A percentile compares a stretch with the other conserved stretches of the same genome.
phyloP scores from a whole-genome alignment of 2,329 filamentous ascomycete species.

The Colletotrichum chlorophyti region DNA sequence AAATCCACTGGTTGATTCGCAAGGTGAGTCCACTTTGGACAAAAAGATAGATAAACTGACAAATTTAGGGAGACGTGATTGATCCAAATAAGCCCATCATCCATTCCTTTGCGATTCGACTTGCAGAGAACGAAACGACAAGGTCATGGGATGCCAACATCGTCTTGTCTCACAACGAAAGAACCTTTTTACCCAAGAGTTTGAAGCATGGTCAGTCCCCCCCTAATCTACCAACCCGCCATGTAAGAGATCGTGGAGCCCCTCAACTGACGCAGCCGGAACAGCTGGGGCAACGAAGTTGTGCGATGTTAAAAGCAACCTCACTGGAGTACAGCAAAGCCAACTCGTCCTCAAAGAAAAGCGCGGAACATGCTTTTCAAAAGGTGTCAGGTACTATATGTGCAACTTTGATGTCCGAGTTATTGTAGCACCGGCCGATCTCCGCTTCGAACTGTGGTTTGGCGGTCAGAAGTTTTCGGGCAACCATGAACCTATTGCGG shows the following conservation, averaged over 20 bases:
- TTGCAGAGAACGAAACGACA: constrained; percentile 40
- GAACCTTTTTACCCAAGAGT: constrained; percentile 42
- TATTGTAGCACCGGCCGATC: constrained; percentile 60
- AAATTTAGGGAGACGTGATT: constrained; percentile 42
- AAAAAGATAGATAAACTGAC: too few relatives aligned
- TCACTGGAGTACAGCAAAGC: constrained; percentile 45
- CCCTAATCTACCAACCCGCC: background rate
- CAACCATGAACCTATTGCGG: constrained; percentile 44
- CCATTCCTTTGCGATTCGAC: constrained; percentile 42
- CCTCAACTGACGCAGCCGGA: background rate
- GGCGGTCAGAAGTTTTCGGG: constrained; percentile 45
- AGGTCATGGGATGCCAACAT: constrained; percentile 46
- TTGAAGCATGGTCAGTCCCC: constrained; percentile 43
- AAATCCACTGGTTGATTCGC: constrained; percentile 50
- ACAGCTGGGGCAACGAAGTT: constrained; percentile 45
- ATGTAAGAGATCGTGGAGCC: background rate
- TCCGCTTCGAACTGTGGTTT: constrained; percentile 54
- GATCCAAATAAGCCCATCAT: constrained; percentile 42
- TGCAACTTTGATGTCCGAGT: constrained; percentile 58
- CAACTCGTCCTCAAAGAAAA: constrained; percentile 47
- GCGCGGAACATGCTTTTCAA: constrained; percentile 39
- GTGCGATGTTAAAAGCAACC: constrained; percentile 48
- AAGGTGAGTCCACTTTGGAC: constrained; percentile 35
- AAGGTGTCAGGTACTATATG: constrained; percentile 45
- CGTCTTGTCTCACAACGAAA: constrained; percentile 47